These are phyloP conservation scores for Oryza brachyantha DNA, from an alignment of 176 grass and related monocot species.

Conservation along the genomic window DNA sequence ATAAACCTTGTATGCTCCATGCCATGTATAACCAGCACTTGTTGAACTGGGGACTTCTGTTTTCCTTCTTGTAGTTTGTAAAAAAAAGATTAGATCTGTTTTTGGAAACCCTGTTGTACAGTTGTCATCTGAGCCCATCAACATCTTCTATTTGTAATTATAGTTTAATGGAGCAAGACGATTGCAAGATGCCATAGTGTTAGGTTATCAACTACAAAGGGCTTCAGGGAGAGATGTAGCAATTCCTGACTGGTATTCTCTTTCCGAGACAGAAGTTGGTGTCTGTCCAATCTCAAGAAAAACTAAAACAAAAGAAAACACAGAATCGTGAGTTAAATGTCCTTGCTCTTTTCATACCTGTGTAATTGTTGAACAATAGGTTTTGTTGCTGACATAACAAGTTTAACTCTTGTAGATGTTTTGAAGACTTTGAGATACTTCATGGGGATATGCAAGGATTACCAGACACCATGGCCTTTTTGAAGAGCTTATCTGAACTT, in stretches of 20 bases:
- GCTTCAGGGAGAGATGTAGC: conserved; percentile 59
- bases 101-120: conserved; percentile 8
- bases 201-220: conserved; percentile 88
- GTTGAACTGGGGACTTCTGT: not conserved
- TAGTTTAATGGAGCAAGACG: conserved; percentile 68
- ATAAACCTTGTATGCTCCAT: not conserved
- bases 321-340: conserved; percentile 52
- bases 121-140: conserved; percentile 10
- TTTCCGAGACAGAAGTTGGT: conserved; percentile 63
- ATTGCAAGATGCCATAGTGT: conserved; percentile 71
- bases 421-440: conserved; percentile 76
- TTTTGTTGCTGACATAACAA: conserved; percentile 28
- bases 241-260: conserved; percentile 83
- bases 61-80: not conserved
- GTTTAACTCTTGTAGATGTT: conserved; percentile 37
- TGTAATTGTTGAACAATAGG: not conserved
- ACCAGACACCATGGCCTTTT: conserved; percentile 62
- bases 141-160: conserved; percentile 9
- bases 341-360: not conserved
- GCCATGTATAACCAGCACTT: conserved; percentile 14
- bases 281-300: conserved; percentile 36
- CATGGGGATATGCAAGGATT: conserved; percentile 62
- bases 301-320: conserved; percentile 16
- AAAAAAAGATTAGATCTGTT: conserved; percentile 13
- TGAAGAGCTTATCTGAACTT: conserved; percentile 65